Base-by-base conservation (phyloP, 345 rosid species). In the Boechera stricta region DNA sequence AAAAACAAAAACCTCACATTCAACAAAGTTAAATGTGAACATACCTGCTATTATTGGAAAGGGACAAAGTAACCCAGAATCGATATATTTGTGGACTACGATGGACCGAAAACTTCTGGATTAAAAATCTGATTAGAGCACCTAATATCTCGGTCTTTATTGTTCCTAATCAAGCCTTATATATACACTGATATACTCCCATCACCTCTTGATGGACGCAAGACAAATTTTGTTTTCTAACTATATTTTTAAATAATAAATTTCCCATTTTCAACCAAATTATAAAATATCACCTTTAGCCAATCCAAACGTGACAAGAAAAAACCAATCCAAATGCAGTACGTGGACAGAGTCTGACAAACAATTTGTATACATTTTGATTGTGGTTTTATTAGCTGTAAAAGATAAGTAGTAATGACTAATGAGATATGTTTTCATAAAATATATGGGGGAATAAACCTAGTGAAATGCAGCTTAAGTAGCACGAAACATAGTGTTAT, bases 181-280 rank as follows among this genome's bases (percentile, higher is more conserved):
- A 4, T 58, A 7, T 21, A 51, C 39, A 7, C 29, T 28, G 42
- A 63, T 33, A 75, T 11, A 31, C n/a, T 31, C 56, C 56, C 69
- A 41, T 61, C 69, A 76, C 29, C 21, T 61, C 70, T 41, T 61
- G 80, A 76, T 68, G 55, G 79, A 76, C 74, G 74, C 51, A 39
- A 42, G 63, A 74, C 79, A 76, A 63, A 68, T 68, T 76, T 51
- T 68, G 36, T 51, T 59, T 48, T 21, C 68, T 4, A 21, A 18
- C 9, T 47, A 47, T 35, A 33, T 26, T 35, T 39, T 39, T 39
- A 39, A 2, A 39, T 44, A 42, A 44, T 45, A 21, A 11, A 5
- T 3, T 56, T 67, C 11, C n/a, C 36, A 38, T 49, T 59, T n/a
- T 49, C 79, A 75, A 31, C 73, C 60, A 58, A 16, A 36, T 10